Percentiles rank a stretch among this genome's conserved stretches.
Evolutionary conservation across 2,329 filamentous ascomycete species (phyloP).

Genomic region (Fusarium transvaalense): DNA sequence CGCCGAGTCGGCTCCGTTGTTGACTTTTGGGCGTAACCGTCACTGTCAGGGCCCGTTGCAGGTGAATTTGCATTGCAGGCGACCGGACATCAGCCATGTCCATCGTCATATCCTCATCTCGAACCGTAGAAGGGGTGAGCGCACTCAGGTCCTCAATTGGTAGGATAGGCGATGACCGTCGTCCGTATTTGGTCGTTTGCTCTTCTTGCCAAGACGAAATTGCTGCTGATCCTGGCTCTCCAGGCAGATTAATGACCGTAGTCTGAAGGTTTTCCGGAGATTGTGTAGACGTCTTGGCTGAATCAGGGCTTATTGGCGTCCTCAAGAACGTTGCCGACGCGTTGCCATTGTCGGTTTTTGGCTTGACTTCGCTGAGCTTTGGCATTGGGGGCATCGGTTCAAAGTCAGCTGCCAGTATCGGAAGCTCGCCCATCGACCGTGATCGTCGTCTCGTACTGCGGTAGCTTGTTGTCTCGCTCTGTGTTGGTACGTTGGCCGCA

Average conservation of each 20-base stretch:
- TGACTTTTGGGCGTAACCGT: slow-evolving; percentile 42
- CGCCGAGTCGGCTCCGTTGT: slow-evolving; percentile 32
- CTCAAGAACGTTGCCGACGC: not conserved
- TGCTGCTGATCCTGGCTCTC: slow-evolving; percentile 18
- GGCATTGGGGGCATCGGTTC: slow-evolving; percentile 9
- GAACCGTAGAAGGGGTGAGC: slow-evolving; percentile 52
- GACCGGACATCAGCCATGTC: slow-evolving; percentile 64
- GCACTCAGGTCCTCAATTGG: slow-evolving; percentile 53
- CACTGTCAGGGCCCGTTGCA: slow-evolving; percentile 58
- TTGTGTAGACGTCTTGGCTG: slow-evolving; percentile 14
- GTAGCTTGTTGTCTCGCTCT: slow-evolving; percentile 2
- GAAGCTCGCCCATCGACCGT: slow-evolving; percentile 45
- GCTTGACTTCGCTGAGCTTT: slow-evolving; percentile 10
- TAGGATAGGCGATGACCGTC: slow-evolving; percentile 65
- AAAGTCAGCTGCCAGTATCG: slow-evolving; percentile 30
- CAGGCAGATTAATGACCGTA: slow-evolving; percentile 2
- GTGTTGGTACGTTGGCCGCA: slow-evolving; percentile 14
- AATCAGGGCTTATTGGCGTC: slow-evolving; percentile 16
- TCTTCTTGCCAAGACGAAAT: slow-evolving; percentile 14
- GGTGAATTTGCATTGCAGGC: slow-evolving; percentile 59
- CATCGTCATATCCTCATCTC: slow-evolving; percentile 58
- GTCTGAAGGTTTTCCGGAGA: slow-evolving; percentile 14
- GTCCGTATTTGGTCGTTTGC: slow-evolving; percentile 37
- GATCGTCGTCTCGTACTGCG: slow-evolving; percentile 47
- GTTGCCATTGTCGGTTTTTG: slow-evolving; percentile 10